Evolutionary conservation across 2,329 filamentous ascomycete species (phyloP).

Genomic region (Sporothrix variecibatus): DNA sequence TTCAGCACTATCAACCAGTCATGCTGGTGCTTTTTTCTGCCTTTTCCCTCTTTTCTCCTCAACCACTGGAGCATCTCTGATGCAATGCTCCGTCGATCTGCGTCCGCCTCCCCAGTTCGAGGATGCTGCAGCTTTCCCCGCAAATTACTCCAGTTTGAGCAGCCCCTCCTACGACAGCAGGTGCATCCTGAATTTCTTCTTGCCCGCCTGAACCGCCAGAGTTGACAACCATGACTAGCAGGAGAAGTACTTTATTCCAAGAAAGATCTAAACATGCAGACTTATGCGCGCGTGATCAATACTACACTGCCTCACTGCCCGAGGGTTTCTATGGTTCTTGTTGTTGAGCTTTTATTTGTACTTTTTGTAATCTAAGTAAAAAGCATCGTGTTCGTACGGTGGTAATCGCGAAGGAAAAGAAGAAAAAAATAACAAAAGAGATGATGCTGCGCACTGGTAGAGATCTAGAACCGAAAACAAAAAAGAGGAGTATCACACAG

Average conservation of each 20-base stretch:
- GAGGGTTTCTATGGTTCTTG: neutral
- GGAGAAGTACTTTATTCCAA: neutral
- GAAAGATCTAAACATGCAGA: neutral
- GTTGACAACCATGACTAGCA: neutral
- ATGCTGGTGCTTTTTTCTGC: neutral
- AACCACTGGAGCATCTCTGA: neutral
- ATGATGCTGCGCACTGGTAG: constrained; percentile 7
- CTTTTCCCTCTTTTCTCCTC: neutral
- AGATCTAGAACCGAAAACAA: neutral
- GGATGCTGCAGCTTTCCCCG: constrained; percentile 17
- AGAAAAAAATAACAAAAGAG: neutral
- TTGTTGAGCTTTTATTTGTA: neutral
- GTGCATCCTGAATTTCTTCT: neutral
- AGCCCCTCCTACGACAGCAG: neutral
- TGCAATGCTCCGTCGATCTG: constrained; percentile 10
- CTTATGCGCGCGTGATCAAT: neutral
- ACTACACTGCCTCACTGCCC: neutral
- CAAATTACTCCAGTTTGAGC: neutral
- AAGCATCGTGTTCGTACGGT: constrained; percentile 9
- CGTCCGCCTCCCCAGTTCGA: neutral
- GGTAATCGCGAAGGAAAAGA: neutral
- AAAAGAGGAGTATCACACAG: neutral
- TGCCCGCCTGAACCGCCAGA: constrained; percentile 4
- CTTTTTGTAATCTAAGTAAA: neutral
- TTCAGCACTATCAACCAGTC: neutral